Percentiles rank a stretch among this genome's conserved stretches.
phyloP scores from a whole-genome alignment of 768 basidiomycete genomes.

The Pulveroboletus sp. region DNA sequence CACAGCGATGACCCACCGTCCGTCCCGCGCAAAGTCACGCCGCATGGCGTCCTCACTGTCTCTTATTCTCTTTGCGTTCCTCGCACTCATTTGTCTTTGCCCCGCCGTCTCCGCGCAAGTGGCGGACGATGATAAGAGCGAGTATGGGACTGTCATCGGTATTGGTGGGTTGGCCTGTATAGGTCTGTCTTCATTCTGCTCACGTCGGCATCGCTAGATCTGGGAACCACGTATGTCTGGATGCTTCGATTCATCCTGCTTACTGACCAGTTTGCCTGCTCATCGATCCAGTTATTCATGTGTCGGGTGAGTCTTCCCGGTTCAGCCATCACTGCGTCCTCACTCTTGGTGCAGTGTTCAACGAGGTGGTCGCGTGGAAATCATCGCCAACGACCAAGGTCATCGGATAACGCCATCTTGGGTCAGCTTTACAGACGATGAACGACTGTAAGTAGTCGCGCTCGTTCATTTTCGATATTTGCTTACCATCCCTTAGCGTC shows the following conservation, averaged over 20 bases:
- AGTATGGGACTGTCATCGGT: constrained; percentile 93
- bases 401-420: constrained; percentile 88
- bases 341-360: constrained; percentile 53
- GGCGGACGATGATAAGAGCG: constrained; percentile 49
- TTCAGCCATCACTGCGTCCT: not conserved
- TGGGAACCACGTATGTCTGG: constrained; percentile 78
- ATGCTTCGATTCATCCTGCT: not conserved
- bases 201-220: constrained; percentile 46
- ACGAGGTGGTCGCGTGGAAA: constrained; percentile 82
- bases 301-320: constrained; percentile 66
- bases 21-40: constrained; percentile 57
- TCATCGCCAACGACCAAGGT: constrained; percentile 87
- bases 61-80: constrained; percentile 53
- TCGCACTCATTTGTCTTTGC: constrained; percentile 70
- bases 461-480: not conserved
- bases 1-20: constrained; percentile 35
- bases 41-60: constrained; percentile 56
- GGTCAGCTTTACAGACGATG: constrained; percentile 78
- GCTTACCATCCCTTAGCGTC: constrained; percentile 39
- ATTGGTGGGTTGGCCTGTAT: constrained; percentile 65
- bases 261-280: constrained; percentile 23
- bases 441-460: constrained; percentile 47
- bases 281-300: constrained; percentile 73
- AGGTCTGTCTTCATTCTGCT: not conserved
- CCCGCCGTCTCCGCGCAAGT: constrained; percentile 63